Percentiles rank a stretch among this genome's conserved stretches.
These are phyloP conservation scores for Fusarium sp. DNA, from an alignment of 2,329 filamentous ascomycete species.

Conservation along the genomic window DNA sequence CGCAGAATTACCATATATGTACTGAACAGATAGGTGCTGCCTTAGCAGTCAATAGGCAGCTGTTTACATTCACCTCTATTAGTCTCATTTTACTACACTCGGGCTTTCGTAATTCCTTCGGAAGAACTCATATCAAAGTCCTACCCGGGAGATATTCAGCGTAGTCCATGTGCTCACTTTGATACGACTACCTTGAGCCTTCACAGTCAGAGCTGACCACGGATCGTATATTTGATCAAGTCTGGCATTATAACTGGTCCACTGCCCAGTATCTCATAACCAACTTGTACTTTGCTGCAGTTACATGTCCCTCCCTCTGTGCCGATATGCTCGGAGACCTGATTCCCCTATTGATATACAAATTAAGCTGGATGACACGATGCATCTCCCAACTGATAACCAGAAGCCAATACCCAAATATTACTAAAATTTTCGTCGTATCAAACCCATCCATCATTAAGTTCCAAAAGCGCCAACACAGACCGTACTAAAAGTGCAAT, in stretches of 20 bases:
- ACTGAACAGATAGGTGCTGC: neutral
- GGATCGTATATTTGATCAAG: neutral
- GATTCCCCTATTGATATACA: constrained; percentile 26
- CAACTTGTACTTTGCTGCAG: constrained; percentile 14
- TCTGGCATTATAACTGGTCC: neutral
- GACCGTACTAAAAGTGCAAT: constrained; percentile 30
- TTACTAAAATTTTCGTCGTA: constrained; percentile 43
- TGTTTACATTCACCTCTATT: neutral
- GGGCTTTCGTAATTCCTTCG: neutral
- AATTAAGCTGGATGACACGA: neutral
- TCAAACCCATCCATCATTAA: constrained; percentile 28
- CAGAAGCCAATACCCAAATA: constrained; percentile 47
- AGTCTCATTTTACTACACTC: neutral
- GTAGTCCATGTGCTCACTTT: neutral
- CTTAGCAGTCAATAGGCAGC: neutral
- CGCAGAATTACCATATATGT: neutral
- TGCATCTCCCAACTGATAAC: constrained; percentile 25
- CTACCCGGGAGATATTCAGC: neutral
- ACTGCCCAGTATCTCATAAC: neutral
- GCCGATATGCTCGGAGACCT: constrained; percentile 16
- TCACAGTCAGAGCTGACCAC: neutral
- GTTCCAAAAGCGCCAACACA: constrained; percentile 35
- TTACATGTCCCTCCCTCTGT: constrained; percentile 27
- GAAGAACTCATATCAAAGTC: neutral
- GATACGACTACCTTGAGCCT: neutral